A percentile compares a stretch with the other conserved stretches of the same genome.
Evolutionary conservation across 2,329 filamentous ascomycete species (phyloP).

Genomic region (Raffaelea albimanens): DNA sequence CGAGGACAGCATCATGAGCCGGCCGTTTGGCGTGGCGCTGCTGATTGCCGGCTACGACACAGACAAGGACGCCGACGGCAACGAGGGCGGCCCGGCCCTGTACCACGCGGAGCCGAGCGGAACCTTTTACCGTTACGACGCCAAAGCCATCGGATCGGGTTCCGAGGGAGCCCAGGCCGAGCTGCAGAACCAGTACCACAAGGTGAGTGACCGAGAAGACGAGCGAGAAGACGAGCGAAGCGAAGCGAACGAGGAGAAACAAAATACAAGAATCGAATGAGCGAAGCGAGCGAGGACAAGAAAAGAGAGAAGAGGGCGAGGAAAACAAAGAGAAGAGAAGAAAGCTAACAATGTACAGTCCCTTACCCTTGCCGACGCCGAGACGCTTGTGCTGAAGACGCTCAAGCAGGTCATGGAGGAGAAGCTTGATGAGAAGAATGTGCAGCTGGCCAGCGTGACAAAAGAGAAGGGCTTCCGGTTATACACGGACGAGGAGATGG

Average conservation of each 20-base stretch:
- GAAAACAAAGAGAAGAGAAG: too few species aligned
- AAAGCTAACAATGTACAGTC: slow-evolving; percentile 40
- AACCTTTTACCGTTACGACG: slow-evolving; percentile 98
- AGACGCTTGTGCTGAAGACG: slow-evolving; percentile 93
- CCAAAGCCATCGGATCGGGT: slow-evolving; percentile 95
- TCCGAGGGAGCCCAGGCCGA: slow-evolving; percentile 97
- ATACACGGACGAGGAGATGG: slow-evolving; percentile 98
- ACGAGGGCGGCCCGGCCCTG: slow-evolving; percentile 86
- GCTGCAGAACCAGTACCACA: slow-evolving; percentile 97
- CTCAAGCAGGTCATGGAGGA: slow-evolving; percentile 99
- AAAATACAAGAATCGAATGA: too few species aligned
- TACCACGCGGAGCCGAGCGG: slow-evolving; percentile 97
- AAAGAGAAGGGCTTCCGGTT: slow-evolving; percentile 98
- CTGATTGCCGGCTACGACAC: slow-evolving; percentile 88
- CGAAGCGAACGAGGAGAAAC: too few species aligned
- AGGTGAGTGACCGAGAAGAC: slow-evolving; percentile 33
- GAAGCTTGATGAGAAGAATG: slow-evolving; percentile 98
- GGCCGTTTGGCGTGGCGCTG: slow-evolving; percentile 92
- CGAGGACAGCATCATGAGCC: slow-evolving; percentile 97
- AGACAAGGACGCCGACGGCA: slow-evolving; percentile 13
- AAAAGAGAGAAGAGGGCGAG: too few species aligned
- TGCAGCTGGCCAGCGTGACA: slow-evolving; percentile 94
- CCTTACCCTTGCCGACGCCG: slow-evolving; percentile 82
- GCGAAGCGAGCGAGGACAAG: too few species aligned
- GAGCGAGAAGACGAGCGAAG: too few species aligned